These are phyloP conservation scores for Celoporthe dispersa DNA, from an alignment of 2,329 filamentous ascomycete genomes.

Conservation along the genomic window DNA sequence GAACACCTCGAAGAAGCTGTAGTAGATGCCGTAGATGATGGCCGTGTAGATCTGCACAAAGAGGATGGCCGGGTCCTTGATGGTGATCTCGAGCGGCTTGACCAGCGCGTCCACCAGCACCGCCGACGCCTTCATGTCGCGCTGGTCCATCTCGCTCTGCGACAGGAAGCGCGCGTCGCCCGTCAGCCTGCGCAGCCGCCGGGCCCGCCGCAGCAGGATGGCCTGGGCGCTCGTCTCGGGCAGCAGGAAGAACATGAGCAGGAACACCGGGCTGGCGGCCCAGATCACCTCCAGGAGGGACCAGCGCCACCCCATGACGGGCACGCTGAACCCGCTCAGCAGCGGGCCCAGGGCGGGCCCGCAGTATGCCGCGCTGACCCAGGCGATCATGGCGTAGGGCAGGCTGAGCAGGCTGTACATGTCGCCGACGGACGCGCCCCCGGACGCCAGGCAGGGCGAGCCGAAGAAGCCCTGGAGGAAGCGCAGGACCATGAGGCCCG, in stretches of 20 bases:
- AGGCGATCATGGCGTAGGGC: conserved; percentile 62
- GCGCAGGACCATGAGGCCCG: conserved; percentile 65
- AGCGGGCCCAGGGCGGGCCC: conserved; percentile 62
- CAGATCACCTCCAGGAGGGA: conserved; percentile 67
- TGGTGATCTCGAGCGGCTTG: conserved; percentile 63
- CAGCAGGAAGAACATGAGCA: conserved; percentile 65
- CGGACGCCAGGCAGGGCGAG: conserved; percentile 66
- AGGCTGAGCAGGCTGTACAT: conserved; percentile 59
- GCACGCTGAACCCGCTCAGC: conserved; percentile 63
- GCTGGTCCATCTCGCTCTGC: conserved; percentile 67
- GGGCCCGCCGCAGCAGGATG: conserved; percentile 64
- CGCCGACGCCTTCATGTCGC: conserved; percentile 51
- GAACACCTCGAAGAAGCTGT: conserved; percentile 69
- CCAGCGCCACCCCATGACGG: conserved; percentile 65
- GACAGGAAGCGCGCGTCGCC: conserved; percentile 61
- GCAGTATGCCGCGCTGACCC: conserved; percentile 56
- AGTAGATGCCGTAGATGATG: conserved; percentile 66
- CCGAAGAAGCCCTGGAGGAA: conserved; percentile 71
- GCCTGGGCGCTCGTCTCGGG: conserved; percentile 66
- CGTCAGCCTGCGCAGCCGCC: conserved; percentile 64
- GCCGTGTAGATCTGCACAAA: conserved; percentile 66
- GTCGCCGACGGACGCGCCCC: conserved; percentile 56
- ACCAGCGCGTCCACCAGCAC: conserved; percentile 61
- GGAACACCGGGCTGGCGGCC: conserved; percentile 60
- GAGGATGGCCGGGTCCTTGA: conserved; percentile 65